phyloP scores from a whole-genome alignment of 352 stramenopile species.

The Plasmopara muralis region DNA sequence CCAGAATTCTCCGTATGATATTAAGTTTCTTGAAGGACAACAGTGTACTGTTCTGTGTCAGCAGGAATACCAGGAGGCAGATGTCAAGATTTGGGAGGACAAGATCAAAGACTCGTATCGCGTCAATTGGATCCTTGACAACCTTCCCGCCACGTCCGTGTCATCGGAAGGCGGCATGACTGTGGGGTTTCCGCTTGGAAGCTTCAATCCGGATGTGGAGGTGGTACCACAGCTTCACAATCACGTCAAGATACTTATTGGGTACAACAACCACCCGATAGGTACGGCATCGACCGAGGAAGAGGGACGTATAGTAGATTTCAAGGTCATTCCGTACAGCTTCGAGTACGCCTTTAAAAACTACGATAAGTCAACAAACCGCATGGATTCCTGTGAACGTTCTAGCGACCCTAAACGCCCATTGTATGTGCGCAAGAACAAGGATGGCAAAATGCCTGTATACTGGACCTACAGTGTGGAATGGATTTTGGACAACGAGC shows the following conservation, averaged over 20 bases:
- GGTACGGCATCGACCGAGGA: slow-evolving; percentile 41
- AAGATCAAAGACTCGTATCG: slow-evolving; percentile 97
- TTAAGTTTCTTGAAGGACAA: slow-evolving; percentile 85
- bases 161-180: slow-evolving; percentile 55
- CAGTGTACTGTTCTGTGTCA: slow-evolving; percentile 68
- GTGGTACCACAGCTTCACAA: slow-evolving; percentile 95
- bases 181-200: slow-evolving; percentile 85
- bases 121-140: slow-evolving; percentile 99
- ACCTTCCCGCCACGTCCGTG: slow-evolving; percentile 89
- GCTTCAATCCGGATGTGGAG: slow-evolving; percentile 86
- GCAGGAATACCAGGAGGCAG: slow-evolving; percentile 88
- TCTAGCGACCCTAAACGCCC: slow-evolving; percentile 54
- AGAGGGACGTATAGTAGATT: slow-evolving; percentile 96
- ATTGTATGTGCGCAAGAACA: slow-evolving; percentile 80
- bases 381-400: slow-evolving; percentile 72
- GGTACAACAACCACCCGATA: slow-evolving; percentile 91
- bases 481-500: slow-evolving; percentile 92
- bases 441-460: slow-evolving; percentile 77
- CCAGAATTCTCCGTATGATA: slow-evolving; percentile 96
- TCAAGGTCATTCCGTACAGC: slow-evolving; percentile 96
- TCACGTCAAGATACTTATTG: slow-evolving; percentile 98
- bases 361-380: slow-evolving; percentile 53
- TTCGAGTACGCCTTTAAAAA: slow-evolving; percentile 89
- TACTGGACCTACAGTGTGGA: slow-evolving; percentile 98
- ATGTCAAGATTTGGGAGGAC: slow-evolving; percentile 87